Conservation (phyloP, 139 green algal genomes). For the Ulvella scutata region DNA sequence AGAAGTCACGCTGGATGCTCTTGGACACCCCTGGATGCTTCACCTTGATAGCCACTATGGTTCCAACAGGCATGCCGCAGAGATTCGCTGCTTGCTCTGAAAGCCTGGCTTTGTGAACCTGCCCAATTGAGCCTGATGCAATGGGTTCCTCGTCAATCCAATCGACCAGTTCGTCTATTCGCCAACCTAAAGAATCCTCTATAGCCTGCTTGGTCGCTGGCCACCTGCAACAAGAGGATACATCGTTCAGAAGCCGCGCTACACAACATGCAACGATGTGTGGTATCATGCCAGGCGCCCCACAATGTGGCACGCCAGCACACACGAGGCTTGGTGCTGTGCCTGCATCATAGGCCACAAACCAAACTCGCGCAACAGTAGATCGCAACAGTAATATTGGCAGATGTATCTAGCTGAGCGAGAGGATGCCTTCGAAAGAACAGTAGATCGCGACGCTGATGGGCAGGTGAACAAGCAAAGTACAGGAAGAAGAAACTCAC, state of each 20-base stretch:
- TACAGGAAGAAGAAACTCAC: background rate
- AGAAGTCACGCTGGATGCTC: slow-evolving; percentile 82
- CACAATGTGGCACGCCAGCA: too few relatives aligned
- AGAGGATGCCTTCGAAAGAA: background rate
- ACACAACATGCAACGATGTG: too few relatives aligned
- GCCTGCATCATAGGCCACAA: too few relatives aligned
- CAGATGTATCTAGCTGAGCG: too few relatives aligned
- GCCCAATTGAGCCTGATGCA: slow-evolving; percentile 82
- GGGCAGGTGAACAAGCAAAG: background rate
- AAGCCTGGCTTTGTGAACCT: slow-evolving; percentile 67
- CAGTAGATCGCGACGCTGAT: background rate
- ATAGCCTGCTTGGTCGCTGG: slow-evolving; percentile 10
- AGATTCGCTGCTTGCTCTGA: background rate
- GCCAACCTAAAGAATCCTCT: slow-evolving; percentile 50
- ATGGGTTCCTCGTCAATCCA: slow-evolving; percentile 67
- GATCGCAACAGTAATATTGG: too few relatives aligned
- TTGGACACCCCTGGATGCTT: slow-evolving; percentile 75
- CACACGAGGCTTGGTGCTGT: too few relatives aligned
- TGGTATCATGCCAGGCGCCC: too few relatives aligned
- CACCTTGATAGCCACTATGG: slow-evolving; percentile 77
- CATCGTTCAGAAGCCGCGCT: too few relatives aligned
- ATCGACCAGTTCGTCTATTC: slow-evolving; percentile 66
- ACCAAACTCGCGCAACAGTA: too few relatives aligned
- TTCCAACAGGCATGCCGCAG: slow-evolving; percentile 23
- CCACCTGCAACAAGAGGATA: slow-evolving; percentile 6